Base-by-base conservation (phyloP, 345 rosid species). In the Salix koriyanagi region DNA sequence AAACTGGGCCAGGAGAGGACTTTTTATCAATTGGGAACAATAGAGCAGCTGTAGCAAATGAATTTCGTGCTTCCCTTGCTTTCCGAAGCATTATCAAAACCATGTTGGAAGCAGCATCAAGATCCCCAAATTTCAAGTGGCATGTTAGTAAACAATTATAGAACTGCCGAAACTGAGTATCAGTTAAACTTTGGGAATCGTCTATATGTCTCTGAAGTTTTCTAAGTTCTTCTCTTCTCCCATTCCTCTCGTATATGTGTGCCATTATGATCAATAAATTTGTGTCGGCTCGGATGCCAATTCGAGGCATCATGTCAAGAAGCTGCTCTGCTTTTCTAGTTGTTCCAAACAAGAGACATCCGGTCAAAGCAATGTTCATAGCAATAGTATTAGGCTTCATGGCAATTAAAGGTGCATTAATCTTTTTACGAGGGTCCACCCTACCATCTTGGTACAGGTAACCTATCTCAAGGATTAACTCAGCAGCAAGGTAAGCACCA, bases 271-370 rank as follows among this genome's bases (percentile, higher is more conserved):
- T 83, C 77, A 91, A 85, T 76, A 92, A 82, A 68, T 84, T 81
- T 37, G 91, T 84, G 73, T 96, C 87, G 30, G 90, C 88, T 79
- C 85, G 91, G 64, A 91, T 84, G 77, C 84, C 85, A 6, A 93
- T 80, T 73, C 84, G 85, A 12, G 94, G 94, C 87, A 90, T 87
- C 90, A 93, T 85, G 72, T 91, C 91, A 19, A 96, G 85, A 46
- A 96, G 96, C 86, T 90, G 82, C 86, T 93, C 99, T 12, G 97
- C 96, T 87, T 96, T 96, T 75, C 98, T 86, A n/a, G 97, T 88
- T 60, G 86, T 86, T 75, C 90, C 93, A 69, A 86, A 93, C 90
- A 91, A 76, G 68, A 93, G 84, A 82, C 97, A 91, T 42, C 98
- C 96, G 9, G 91, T 88, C 79, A 95, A 84, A 82, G 91, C 98